These are phyloP conservation scores for Capsicum chinense DNA, from an alignment of 257 asterid species.

Conservation along the genomic window DNA sequence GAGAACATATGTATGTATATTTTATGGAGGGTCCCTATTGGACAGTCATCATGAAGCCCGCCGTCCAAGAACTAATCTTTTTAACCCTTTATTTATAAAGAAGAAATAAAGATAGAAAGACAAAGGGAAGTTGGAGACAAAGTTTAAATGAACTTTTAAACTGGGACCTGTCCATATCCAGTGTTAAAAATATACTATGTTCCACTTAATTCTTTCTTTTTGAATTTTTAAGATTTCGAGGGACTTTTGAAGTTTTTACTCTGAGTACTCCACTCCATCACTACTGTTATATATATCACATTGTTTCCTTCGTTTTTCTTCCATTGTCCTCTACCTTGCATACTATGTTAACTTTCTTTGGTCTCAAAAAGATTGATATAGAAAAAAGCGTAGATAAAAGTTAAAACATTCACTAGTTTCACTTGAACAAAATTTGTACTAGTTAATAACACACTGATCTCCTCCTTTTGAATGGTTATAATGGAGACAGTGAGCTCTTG, in stretches of 20 bases:
- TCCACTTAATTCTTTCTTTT: not conserved
- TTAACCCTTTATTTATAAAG: slow-evolving; percentile 36
- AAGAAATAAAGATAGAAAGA: slow-evolving; percentile 17
- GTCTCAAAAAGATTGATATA: slow-evolving; percentile 23
- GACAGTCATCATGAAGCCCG: slow-evolving; percentile 64
- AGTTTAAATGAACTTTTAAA: slow-evolving; percentile 37
- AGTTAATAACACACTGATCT: slow-evolving; percentile 2
- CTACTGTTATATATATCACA: not conserved
- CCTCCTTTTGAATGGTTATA: slow-evolving; percentile 1
- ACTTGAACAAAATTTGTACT: not conserved
- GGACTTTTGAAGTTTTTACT: not conserved
- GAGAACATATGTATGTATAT: not conserved
- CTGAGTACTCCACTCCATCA: not conserved
- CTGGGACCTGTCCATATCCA: slow-evolving; percentile 28
- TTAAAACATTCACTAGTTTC: not conserved
- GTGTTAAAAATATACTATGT: not conserved
- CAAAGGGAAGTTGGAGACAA: slow-evolving; percentile 51
- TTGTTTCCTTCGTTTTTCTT: not conserved
- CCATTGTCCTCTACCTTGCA: not conserved
- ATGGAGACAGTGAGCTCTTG: slow-evolving; percentile 43
- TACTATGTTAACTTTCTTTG: slow-evolving; percentile 33
- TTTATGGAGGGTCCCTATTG: slow-evolving; percentile 53
- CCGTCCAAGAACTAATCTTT: slow-evolving; percentile 60
- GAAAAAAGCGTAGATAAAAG: not conserved
- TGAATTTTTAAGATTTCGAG: slow-evolving; percentile 15